Base-by-base conservation (phyloP, 345 rosid species). In the Syzygium aqueum region DNA sequence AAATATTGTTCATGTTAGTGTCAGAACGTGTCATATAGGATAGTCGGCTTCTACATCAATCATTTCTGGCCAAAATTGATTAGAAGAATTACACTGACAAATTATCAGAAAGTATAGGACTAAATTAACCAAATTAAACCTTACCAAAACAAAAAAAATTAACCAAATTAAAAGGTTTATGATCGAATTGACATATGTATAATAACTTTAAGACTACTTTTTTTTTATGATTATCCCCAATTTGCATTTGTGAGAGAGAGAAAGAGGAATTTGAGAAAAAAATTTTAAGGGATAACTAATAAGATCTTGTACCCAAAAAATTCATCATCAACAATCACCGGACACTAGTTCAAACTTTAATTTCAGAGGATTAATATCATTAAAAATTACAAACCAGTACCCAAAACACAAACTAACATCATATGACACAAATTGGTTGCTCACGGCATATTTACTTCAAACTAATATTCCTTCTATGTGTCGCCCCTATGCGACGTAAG, bases 1-100 rank as follows among this genome's bases (percentile, higher is more conserved):
- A 25, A 59, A 59, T 11, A 59, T 25, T 0, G 0, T 25, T 25
- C 30, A 3, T 0, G 0, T 56, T 23, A 9, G 46, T 1, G 46
- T 7, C 46, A n/a, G 3, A 43, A 43, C 46, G 46, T 5, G 7
- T 7, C 46, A 43, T 1, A 7, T 43, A 43, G 46, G 46, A 43
- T 43, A 7, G 7, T 1, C 46, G 46, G 46, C 46, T 43, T 5
- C 1, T 43, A 43, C 46, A 43, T 43, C 46, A 43, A 43, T 1
- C 46, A 6, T 43, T 43, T 43, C 43, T 40, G 5, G 43, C 43
- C 43, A 43, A 43, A 43, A 43, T 43, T 43, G 46, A 43, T 43
- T 43, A 43, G 46, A 43, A 43, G 7, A 7, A 43, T 43, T 43
- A 50, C 11, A 50, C 11, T 50, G 51, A 11, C 11, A 50, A 50